A percentile compares a stretch with the other conserved stretches of the same genome.
These are phyloP conservation scores for Desmodesmus armatus DNA, from an alignment of 139 green algal genomes.

Conservation along the genomic window DNA sequence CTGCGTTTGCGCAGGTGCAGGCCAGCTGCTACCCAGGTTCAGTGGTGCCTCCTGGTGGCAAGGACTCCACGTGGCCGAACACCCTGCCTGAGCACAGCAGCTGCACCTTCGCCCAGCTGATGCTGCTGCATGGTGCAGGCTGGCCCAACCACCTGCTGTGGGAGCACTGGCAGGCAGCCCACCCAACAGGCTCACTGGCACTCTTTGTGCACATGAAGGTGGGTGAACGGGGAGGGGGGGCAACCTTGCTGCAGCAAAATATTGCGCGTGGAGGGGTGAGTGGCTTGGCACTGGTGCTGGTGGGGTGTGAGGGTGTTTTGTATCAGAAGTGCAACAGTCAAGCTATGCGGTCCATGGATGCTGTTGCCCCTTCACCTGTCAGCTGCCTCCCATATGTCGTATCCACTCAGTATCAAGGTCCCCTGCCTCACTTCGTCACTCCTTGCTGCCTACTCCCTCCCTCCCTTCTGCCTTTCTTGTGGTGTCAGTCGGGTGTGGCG, in stretches of 20 bases:
- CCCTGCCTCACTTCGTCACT: not conserved
- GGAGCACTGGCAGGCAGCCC: conserved; percentile 35
- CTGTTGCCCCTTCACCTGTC: not conserved
- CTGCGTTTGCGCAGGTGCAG: not conserved
- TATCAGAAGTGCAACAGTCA: not conserved
- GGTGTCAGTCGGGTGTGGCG: conserved; percentile 25
- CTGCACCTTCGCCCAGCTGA: conserved; percentile 13
- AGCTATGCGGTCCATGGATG: not conserved
- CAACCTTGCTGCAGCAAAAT: too few species aligned
- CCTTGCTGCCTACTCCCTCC: too few species aligned
- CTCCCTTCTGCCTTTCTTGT: too few species aligned
- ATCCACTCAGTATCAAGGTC: not conserved
- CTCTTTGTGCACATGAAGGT: conserved; percentile 44
- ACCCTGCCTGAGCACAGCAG: not conserved
- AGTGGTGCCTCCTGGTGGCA: not conserved
- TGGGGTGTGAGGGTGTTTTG: not conserved
- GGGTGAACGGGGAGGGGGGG: not conserved
- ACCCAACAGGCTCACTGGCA: conserved; percentile 1
- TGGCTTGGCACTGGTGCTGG: too few species aligned
- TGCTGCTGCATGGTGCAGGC: conserved; percentile 41
- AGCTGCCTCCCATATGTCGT: not conserved
- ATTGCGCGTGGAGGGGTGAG: too few species aligned
- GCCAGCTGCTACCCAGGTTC: not conserved
- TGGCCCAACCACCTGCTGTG: conserved; percentile 45
- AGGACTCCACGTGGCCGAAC: not conserved